phyloP scores from a whole-genome alignment of 768 basidiomycete genomes.

The Terana coerulea region DNA sequence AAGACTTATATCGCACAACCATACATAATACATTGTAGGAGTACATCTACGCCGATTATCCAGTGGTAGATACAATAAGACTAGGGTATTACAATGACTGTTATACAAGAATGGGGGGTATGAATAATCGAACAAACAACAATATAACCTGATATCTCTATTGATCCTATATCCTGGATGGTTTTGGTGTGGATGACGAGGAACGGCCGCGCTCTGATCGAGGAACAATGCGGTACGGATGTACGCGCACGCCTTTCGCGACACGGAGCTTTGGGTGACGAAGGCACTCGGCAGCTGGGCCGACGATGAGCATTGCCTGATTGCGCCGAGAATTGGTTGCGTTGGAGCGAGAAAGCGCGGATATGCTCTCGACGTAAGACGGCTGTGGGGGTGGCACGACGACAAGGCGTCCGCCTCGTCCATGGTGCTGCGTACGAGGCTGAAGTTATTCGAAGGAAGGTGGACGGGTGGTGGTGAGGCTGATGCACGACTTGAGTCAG shows the following conservation, averaged over 20 bases:
- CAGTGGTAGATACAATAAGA: not conserved
- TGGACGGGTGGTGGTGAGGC: not conserved
- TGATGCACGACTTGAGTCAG: conserved; percentile 2
- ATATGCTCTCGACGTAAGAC: conserved; percentile 15
- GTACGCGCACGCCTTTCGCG: conserved; percentile 45
- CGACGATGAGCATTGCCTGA: conserved; percentile 44
- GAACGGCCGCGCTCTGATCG: conserved; percentile 3
- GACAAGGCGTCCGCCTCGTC: conserved; percentile 52
- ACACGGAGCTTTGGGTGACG: conserved; percentile 40
- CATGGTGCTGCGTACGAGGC: conserved; percentile 47
- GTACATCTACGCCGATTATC: not conserved
- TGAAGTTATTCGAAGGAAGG: conserved; percentile 11
- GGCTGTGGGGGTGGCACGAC: conserved; percentile 28
- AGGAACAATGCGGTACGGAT: conserved; percentile 51
- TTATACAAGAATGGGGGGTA: not conserved
- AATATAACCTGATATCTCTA: not conserved
- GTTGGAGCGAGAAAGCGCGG: conserved; percentile 11
- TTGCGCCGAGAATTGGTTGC: conserved; percentile 13
- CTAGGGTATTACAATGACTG: not conserved
- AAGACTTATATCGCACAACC: not conserved
- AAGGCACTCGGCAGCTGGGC: conserved; percentile 42
- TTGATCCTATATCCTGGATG: not conserved
- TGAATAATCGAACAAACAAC: not conserved
- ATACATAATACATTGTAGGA: not conserved
- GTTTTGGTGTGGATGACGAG: not conserved